Percentiles rank a stretch among this genome's conserved stretches.
These are phyloP conservation scores for Lunularia cruciata DNA, from an alignment of 225 moss, liverwort and hornwort species.

Conservation along the genomic window DNA sequence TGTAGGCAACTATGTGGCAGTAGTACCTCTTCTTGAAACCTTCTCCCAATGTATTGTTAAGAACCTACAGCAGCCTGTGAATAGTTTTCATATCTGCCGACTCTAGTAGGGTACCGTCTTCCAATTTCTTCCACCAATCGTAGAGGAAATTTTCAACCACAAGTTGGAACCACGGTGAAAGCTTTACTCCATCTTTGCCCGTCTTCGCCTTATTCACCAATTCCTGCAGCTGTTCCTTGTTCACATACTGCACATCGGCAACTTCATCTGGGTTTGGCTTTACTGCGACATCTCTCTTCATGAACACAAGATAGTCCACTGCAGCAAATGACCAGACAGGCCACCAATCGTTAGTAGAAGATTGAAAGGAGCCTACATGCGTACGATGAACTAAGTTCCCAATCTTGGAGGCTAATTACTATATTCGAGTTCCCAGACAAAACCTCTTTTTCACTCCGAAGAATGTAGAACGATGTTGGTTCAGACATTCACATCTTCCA, in stretches of 20 bases:
- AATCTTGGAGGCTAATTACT: too few relatives aligned
- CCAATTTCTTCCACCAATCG: constrained; percentile 95
- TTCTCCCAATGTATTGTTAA: background rate
- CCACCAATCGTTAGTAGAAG: too few relatives aligned
- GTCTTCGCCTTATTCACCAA: constrained; percentile 81
- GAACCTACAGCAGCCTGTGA: constrained; percentile 50
- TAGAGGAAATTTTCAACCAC: constrained; percentile 89
- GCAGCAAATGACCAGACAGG: too few relatives aligned
- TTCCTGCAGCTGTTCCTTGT: constrained; percentile 79
- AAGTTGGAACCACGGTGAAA: constrained; percentile 96
- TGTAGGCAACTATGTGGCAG: background rate
- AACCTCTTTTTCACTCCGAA: too few relatives aligned
- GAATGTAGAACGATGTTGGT: too few relatives aligned
- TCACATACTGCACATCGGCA: constrained; percentile 83
- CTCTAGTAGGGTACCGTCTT: constrained; percentile 68
- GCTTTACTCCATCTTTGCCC: constrained; percentile 71
- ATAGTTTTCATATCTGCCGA: constrained; percentile 78
- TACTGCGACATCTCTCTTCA: constrained; percentile 74
- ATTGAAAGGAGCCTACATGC: too few relatives aligned
- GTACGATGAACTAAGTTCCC: too few relatives aligned
- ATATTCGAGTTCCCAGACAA: too few relatives aligned
- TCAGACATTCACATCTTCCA: too few relatives aligned
- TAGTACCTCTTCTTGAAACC: background rate
- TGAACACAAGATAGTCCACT: constrained; percentile 93
- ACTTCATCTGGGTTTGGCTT: constrained; percentile 93